Base-by-base conservation (phyloP, 2,329 filamentous ascomycete genomes). In the Aspergillus carbonarius region DNA sequence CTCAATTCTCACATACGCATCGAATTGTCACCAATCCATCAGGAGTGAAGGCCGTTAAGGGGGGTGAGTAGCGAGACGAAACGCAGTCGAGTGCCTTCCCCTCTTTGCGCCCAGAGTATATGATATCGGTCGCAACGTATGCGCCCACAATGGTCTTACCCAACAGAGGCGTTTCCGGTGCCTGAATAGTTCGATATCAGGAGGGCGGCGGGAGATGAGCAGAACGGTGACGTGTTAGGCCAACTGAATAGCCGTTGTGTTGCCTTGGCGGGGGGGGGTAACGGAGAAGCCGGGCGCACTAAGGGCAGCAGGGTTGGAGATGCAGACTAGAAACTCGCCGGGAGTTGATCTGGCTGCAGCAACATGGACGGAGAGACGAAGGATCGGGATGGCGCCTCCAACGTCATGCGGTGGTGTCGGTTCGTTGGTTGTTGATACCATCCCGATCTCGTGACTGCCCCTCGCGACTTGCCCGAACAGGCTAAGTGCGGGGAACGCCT, bases 371-470 rank as follows among this genome's bases (percentile, higher is more conserved):
- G 20, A 20, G 20, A 20, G 50, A 42, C 50, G 50, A 42, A 53
- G 50, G 50, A 53, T 40, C 20, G 17, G 23, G 25, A 18, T n/a
- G 34, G 52, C 56, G 52, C 47, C 53, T 58, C 55, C 54, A 55
- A 64, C 64, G 64, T 66, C 64, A 64, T 66, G 62, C 49, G 58
- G 57, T 48, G 30, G 30, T 32, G 30, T 32, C 30, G 30, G 9
- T 32, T 10, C 10, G 30, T 32, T 32, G 3, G 30, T 32, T 32
- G 60, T 44, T 54, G 58, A 56, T 58, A 35, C 53, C 48, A 53
- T 48, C 42, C 32, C 51, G 50, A 60, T 61, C 60, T 57, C 64
- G 63, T 66, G 63, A 63, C 58, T 52, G 49, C 49, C 49, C 49
- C 49, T 52, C 49, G 13, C 13, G 34, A 17, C 18, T 3, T 32